Conservation (phyloP, 1,284 basidiomycete genomes). For the Cutaneotrichosporon mucoides region DNA sequence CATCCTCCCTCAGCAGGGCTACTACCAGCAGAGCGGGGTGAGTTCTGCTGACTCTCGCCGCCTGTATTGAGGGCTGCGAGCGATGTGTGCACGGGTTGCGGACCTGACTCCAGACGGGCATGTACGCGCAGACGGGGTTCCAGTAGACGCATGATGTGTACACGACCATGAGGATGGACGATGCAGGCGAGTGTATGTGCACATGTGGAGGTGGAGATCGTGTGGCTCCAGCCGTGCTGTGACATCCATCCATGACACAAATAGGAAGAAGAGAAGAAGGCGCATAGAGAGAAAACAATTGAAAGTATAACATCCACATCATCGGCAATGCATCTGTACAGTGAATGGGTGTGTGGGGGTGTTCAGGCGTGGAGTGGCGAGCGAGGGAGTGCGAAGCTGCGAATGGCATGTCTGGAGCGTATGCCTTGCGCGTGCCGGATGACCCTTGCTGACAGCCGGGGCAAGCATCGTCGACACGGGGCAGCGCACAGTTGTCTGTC, state of each 20-base stretch:
- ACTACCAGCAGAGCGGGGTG: constrained; percentile 14
- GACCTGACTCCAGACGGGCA: constrained; percentile 13
- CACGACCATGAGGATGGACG: not conserved
- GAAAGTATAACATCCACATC: constrained; percentile 7
- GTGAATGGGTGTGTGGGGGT: not conserved
- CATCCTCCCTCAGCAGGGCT: constrained; percentile 28
- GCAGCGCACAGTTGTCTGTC: too few relatives aligned
- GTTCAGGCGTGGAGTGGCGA: too few relatives aligned
- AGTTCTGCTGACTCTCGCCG: not conserved
- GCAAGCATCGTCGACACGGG: too few relatives aligned
- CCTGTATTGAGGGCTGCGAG: too few relatives aligned
- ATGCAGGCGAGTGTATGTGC: not conserved
- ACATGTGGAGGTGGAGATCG: not conserved
- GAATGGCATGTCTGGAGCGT: too few relatives aligned
- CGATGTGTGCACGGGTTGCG: too few relatives aligned
- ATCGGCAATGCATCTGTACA: constrained; percentile 8
- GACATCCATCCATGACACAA: too few relatives aligned
- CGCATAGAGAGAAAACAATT: constrained; percentile 4
- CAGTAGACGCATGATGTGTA: constrained; percentile 8
- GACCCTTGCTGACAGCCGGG: too few relatives aligned
- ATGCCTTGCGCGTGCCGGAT: too few relatives aligned
- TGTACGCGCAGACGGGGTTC: constrained; percentile 21
- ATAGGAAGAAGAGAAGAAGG: not conserved
- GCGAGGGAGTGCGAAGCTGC: too few relatives aligned
- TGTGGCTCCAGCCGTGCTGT: too few relatives aligned